Evolutionary conservation across 176 grass and related monocot species (phyloP), one percentile per base, ranked within the genome.

Genomic region (Avena eriantha): DNA sequence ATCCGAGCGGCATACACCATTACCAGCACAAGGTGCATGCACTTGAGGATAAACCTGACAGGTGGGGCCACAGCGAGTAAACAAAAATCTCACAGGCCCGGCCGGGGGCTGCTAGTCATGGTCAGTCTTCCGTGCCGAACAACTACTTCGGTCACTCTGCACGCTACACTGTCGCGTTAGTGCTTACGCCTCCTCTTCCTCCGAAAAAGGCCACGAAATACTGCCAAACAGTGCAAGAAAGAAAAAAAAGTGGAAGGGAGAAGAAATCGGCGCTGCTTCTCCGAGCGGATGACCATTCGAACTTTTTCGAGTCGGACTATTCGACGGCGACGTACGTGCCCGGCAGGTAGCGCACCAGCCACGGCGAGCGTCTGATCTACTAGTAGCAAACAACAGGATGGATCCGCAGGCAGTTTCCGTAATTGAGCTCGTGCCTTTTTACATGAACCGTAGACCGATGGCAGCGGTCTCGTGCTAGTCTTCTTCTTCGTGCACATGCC

Each of bases 81-180:
- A 55, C 23, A 66, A 72, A 81, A 23, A 85, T 75, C 33, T 77
- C 23, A 41, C 39, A 5, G 33, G 34, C 39, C 39, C 35, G 45
- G 9, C 45, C 45, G 45, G 45, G 45, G 45, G 45, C 10, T 10
- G 45, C 45, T 41, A 10, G 9, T 47, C 45, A 47, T 10, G 45
- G 45, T 61, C 22, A 57, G 47, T 11, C 23, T 59, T 80, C n/a
- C 89, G 89, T 90, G 85, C 89, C 11, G 17, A 80, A 84, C 81
- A 68, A 76, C 67, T n/a, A 26, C 84, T 57, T 69, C 69, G 58
- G 15, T 76, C 58, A 43, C 66, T 2, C 45, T 8, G 49, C 67
- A 58, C 55, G 41, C 34, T 31, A 51, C 21, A 10, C 34, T 66
- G 0, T 1, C 35, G 29, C 83, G 70, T 51, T 49, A 76, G 78